phyloP scores from a whole-genome alignment of 2,329 filamentous ascomycete species.

The Fusarium sp. region DNA sequence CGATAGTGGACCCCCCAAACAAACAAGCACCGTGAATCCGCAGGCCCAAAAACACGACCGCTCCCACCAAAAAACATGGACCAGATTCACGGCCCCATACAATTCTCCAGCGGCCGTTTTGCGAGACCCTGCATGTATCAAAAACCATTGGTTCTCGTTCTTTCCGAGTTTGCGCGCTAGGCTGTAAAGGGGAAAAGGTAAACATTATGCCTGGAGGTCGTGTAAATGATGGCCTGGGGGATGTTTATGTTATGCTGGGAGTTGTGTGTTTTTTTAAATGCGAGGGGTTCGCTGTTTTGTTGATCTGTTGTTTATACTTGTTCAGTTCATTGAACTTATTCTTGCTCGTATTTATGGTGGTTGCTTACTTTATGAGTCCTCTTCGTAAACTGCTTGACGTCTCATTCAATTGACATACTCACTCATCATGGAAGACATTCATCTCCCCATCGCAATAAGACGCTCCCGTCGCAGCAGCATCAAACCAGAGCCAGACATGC shows the following conservation, averaged over 20 bases:
- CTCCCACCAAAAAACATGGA: slow-evolving; percentile 26
- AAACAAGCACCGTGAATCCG: slow-evolving; percentile 35
- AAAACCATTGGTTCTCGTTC: slow-evolving; percentile 43
- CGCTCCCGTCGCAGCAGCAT: slow-evolving; percentile 59
- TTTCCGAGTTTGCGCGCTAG: slow-evolving; percentile 47
- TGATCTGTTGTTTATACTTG: not conserved
- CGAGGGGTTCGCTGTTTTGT: slow-evolving; percentile 2
- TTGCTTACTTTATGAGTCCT: not conserved
- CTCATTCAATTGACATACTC: not conserved
- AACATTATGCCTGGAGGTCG: slow-evolving; percentile 50
- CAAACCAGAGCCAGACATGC: slow-evolving; percentile 40
- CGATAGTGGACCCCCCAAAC: slow-evolving; percentile 14
- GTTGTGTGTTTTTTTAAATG: slow-evolving; percentile 11
- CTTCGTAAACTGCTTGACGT: not conserved
- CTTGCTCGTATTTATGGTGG: not conserved
- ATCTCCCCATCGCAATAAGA: slow-evolving; percentile 65
- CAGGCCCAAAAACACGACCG: slow-evolving; percentile 6
- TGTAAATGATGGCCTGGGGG: slow-evolving; percentile 11
- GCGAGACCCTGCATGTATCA: slow-evolving; percentile 31
- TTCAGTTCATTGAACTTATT: not conserved
- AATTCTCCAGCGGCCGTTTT: slow-evolving; percentile 28
- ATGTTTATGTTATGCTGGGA: slow-evolving; percentile 17
- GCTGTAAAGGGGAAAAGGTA: slow-evolving; percentile 55
- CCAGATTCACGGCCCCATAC: slow-evolving; percentile 38
- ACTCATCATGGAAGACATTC: slow-evolving; percentile 49